Percentiles rank a stretch among this genome's conserved stretches.
Conservation (phyloP, 225 moss, liverwort and hornwort genomes). For the Thuidium tamariscinum region DNA sequence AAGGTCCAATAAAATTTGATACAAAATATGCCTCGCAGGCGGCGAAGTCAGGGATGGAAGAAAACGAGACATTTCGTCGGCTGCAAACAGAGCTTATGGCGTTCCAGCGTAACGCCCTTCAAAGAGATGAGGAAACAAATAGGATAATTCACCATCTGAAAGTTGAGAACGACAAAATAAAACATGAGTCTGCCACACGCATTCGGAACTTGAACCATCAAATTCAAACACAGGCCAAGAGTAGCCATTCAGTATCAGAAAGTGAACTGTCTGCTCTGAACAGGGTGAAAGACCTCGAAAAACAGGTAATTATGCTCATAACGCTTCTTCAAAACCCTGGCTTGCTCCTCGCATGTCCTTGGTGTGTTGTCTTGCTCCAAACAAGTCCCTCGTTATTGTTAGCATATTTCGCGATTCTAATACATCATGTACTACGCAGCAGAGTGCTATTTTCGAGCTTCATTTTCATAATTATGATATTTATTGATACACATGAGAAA, state of each 20-base stretch:
- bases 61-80: slow-evolving; percentile 16
- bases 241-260: slow-evolving; percentile 8
- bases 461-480: no score
- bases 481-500: neutral
- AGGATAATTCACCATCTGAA: slow-evolving; percentile 26
- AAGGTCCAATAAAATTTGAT: neutral
- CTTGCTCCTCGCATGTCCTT: neutral
- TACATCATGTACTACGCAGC: neutral
- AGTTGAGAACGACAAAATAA: slow-evolving; percentile 31
- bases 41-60: slow-evolving; percentile 27
- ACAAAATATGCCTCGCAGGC: neutral
- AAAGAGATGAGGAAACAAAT: slow-evolving; percentile 27
- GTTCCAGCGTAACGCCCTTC: slow-evolving; percentile 13
- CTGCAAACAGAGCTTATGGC: slow-evolving; percentile 29
- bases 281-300: slow-evolving; percentile 39
- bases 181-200: slow-evolving; percentile 22
- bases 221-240: slow-evolving; percentile 13
- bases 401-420: neutral
- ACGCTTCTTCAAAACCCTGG: neutral
- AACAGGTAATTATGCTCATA: slow-evolving; percentile 20
- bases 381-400: neutral
- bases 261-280: slow-evolving; percentile 19
- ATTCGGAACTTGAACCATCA: slow-evolving; percentile 33
- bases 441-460: neutral
- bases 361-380: neutral